Evolutionary conservation across 2,329 filamentous ascomycete genomes (phyloP).

Genomic region (Penicillium rolfsii): DNA sequence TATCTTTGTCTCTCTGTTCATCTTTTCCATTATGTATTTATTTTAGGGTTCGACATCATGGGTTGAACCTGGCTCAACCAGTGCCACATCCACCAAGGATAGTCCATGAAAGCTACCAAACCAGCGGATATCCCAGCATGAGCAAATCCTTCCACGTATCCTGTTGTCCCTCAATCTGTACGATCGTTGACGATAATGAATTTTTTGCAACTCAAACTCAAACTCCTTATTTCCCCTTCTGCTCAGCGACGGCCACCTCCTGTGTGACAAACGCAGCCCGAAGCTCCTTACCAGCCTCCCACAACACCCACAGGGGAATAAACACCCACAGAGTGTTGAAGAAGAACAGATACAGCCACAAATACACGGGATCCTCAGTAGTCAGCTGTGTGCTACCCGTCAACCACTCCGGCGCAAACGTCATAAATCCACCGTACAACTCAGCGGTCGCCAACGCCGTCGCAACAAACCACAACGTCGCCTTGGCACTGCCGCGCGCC

Average conservation of each 20-base stretch:
- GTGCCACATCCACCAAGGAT: neutral
- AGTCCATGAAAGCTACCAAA: neutral
- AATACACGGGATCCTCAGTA: conserved; percentile 63
- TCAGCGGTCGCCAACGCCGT: conserved; percentile 64
- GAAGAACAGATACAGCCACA: conserved; percentile 66
- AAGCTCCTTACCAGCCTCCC: conserved; percentile 54
- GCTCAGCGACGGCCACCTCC: conserved; percentile 24
- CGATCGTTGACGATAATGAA: neutral
- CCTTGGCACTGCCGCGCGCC: conserved; percentile 34
- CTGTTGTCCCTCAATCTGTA: neutral
- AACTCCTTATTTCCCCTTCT: conserved; percentile 28
- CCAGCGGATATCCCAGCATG: neutral
- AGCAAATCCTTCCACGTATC: neutral
- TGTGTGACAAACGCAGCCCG: conserved; percentile 40
- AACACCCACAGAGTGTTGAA: conserved; percentile 68
- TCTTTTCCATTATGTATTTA: neutral
- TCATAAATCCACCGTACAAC: conserved; percentile 67
- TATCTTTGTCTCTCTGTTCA: neutral
- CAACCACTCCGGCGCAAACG: conserved; percentile 68
- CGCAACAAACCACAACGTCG: conserved; percentile 60
- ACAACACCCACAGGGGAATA: conserved; percentile 61
- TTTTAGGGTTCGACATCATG: neutral
- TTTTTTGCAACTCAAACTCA: neutral
- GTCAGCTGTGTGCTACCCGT: conserved; percentile 61
- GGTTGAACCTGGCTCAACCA: conserved; percentile 2